Evolutionary conservation across 1,139 yeast species (phyloP), one percentile per base, ranked within the genome.

Genomic region (Eremothecium coryli): DNA sequence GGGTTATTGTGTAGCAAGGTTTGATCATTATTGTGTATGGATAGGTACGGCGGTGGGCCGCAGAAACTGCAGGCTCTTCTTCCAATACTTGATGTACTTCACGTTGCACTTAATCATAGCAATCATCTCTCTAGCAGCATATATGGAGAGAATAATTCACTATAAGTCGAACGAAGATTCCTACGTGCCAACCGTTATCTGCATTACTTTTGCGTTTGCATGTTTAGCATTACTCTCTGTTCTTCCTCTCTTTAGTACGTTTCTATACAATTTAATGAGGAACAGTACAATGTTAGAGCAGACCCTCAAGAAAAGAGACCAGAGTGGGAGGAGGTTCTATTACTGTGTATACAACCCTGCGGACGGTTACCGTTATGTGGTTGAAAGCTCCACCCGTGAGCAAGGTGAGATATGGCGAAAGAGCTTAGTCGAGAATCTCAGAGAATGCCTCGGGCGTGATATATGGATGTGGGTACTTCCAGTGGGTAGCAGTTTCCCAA

Each of bases 21-120:
- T 73, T 50, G 90, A 80, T 50, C 90, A 80, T 50, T 73, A 64
- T 46, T 80, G 90, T 50, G 44, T 71, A 2, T 77, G 78, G 74
- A 54, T 79, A 3, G 85, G 85, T 0, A 51, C 63, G 0, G 68
- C 68, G 2, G 65, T 80, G 18, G 86, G 84, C 0, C 64, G 66
- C 38, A 48, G 54, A 27, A 80, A 80, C 52, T 74, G 73, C 48
- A 40, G 64, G 23, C 55, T 59, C 13, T 80, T 79, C 43, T 36
- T 73, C n/a, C 70, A 69, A 41, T 75, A 68, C 45, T 48, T 67
- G 26, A 32, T 61, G 5, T 61, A 62, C 54, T 61, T 64, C 29
- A 48, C 58, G 23, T 12, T 48, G 1, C 57, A 58, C 36, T 66
- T 61, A 20, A 20, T 68, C 10, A 52, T 55, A 26, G 45, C 54